phyloP scores from a whole-genome alignment of 305 asterid genomes.

The Withania somnifera region DNA sequence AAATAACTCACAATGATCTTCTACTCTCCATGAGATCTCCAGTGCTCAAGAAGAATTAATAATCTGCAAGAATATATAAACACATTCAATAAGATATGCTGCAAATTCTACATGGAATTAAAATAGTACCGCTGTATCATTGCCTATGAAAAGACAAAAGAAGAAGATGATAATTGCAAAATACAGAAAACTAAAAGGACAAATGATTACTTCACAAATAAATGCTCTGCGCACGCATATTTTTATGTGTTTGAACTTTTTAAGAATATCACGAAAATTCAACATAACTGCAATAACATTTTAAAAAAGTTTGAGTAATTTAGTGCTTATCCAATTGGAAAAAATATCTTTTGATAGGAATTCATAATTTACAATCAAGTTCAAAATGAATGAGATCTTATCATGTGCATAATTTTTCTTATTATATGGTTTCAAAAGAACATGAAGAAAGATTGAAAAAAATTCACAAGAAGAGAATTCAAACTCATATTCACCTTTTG shows the following conservation, averaged over 20 bases:
- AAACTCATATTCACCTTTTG: not conserved
- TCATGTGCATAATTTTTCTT: too few relatives aligned
- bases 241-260: too few relatives aligned
- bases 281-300: too few relatives aligned
- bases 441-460: not conserved
- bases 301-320: too few relatives aligned
- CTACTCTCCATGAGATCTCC: conserved; percentile 11
- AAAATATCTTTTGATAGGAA: too few relatives aligned
- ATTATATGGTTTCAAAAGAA: not conserved
- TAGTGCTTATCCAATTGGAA: not conserved
- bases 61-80: not conserved
- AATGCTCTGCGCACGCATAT: not conserved
- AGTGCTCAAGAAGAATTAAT: too few relatives aligned
- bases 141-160: not conserved
- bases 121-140: not conserved
- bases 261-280: too few relatives aligned
- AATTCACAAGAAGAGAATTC: not conserved
- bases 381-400: too few relatives aligned
- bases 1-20: conserved; percentile 10
- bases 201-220: not conserved
- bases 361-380: too few relatives aligned
- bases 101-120: not conserved
- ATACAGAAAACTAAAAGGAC: not conserved
- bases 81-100: not conserved
- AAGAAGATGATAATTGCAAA: not conserved